Base-by-base conservation (phyloP, 768 basidiomycete species). In the Naematelia encephala region DNA sequence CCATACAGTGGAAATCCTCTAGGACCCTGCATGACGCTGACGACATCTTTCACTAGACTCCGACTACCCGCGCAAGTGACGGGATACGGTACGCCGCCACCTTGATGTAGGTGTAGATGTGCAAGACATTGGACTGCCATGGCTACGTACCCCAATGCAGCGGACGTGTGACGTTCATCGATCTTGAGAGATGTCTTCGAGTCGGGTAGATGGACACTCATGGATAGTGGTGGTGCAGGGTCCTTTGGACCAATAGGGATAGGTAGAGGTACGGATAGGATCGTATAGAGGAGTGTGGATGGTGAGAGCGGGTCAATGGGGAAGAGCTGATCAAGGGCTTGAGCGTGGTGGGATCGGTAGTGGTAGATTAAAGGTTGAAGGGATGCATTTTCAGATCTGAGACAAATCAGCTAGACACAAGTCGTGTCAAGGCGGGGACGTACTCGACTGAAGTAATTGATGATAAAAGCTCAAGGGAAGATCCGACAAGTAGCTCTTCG, bases 1-100 rank as follows among this genome's bases (percentile, higher is more conserved):
- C 90, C 87, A 77, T 91, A 99, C 27, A 99, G 79, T 16, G 96
- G 96, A 76, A 98, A 99, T 83, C 93, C 88, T 76, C 94, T 81
- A 8, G 92, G 92, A 2, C 96, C 96, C 58, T 91, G 87, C 88
- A 98, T 96, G 13, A 87, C 86, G 49, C 90, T 92, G 51, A 97
- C 93, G 12, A 86, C 87, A 79, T 99, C 96, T 72, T 85, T 85
- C 61, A 98, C 90, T 61, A 92, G 75, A 78, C 91, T 96, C 62
- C 90, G 82, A 66, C 92, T 97, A 1, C 91, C 93, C 50, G 90
- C 82, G 76, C 85, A 92, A 19, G 88, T 91, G 51, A 98, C 83
- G 22, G 93, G 91, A 79, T 99, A 98, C 13, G 89, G 82, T 43
- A 98, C 78, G 22, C 82, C 80, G 61, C 86, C 86, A 13, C 65